phyloP scores from a whole-genome alignment of 2,329 filamentous ascomycete genomes.

The Nannizziopsis barbatae region DNA sequence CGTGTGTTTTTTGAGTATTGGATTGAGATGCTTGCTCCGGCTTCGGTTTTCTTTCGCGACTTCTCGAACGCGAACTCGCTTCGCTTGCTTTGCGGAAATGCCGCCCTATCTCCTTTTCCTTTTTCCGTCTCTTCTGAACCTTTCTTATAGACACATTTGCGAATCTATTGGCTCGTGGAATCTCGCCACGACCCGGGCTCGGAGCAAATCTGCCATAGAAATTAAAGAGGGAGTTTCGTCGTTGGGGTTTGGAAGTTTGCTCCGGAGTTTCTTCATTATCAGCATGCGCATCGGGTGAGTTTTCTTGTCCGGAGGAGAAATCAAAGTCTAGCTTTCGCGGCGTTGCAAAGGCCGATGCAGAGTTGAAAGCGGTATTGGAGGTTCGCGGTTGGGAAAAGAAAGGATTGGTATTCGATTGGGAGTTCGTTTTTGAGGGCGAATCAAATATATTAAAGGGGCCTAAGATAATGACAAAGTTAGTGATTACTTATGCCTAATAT shows the following conservation, averaged over 20 bases:
- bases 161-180: slow-evolving; percentile 42
- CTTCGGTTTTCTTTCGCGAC: slow-evolving; percentile 22
- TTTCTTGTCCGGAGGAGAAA: slow-evolving; percentile 40
- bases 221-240: slow-evolving; percentile 32
- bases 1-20: slow-evolving; percentile 5
- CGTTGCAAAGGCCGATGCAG: slow-evolving; percentile 38
- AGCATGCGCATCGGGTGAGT: slow-evolving; percentile 34
- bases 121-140: slow-evolving; percentile 41
- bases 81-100: slow-evolving; percentile 33
- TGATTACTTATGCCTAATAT: not conserved
- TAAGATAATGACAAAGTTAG: slow-evolving; percentile 16
- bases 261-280: slow-evolving; percentile 42
- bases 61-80: slow-evolving; percentile 33
- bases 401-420: slow-evolving; percentile 40
- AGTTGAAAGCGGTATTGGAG: slow-evolving; percentile 24
- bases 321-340: slow-evolving; percentile 39
- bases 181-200: slow-evolving; percentile 54
- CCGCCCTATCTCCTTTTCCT: slow-evolving; percentile 38
- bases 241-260: slow-evolving; percentile 22
- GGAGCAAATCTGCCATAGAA: slow-evolving; percentile 36
- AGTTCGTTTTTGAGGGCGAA: slow-evolving; percentile 40
- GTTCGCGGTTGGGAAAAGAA: slow-evolving; percentile 36
- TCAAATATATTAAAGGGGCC: slow-evolving; percentile 34
- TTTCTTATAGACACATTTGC: slow-evolving; percentile 36
- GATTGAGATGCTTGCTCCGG: not conserved